phyloP scores from a whole-genome alignment of 305 asterid species.

The Fraxinus velutina region DNA sequence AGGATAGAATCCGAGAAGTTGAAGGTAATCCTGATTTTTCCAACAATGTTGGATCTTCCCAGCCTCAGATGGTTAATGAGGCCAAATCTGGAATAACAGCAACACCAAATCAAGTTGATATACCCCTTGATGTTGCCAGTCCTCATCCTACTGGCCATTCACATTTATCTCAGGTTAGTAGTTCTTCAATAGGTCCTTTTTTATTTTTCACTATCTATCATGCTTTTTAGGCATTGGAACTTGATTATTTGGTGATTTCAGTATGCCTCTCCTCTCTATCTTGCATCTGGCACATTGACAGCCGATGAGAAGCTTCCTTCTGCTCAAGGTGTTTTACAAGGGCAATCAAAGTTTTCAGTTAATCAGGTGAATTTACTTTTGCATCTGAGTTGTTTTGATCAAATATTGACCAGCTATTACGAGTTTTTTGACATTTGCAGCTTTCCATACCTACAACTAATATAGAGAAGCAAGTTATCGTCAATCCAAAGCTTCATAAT shows the following conservation, averaged over 20 bases:
- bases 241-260: slow-evolving; percentile 34
- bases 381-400: slow-evolving; percentile 2
- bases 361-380: slow-evolving; percentile 54
- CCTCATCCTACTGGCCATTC: slow-evolving; percentile 75
- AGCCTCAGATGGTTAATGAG: slow-evolving; percentile 59
- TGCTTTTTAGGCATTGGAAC: slow-evolving; percentile 2
- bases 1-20: slow-evolving; percentile 74
- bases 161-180: slow-evolving; percentile 62
- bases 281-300: slow-evolving; percentile 57
- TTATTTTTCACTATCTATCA: neutral
- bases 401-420: slow-evolving; percentile 16
- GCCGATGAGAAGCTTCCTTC: slow-evolving; percentile 89
- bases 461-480: slow-evolving; percentile 85
- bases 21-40: slow-evolving; percentile 99
- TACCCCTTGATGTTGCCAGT: slow-evolving; percentile 58
- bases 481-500: slow-evolving; percentile 73
- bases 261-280: slow-evolving; percentile 70
- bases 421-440: slow-evolving; percentile 40
- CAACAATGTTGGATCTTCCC: slow-evolving; percentile 66
- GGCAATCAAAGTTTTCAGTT: slow-evolving; percentile 63
- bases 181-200: slow-evolving; percentile 24
- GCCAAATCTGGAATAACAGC: slow-evolving; percentile 64
- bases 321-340: slow-evolving; percentile 65
- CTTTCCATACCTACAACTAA: slow-evolving; percentile 66
- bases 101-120: slow-evolving; percentile 68